phyloP scores from a whole-genome alignment of 192 early-diverging fungal genomes.

The Gamsiella multidivaricata region DNA sequence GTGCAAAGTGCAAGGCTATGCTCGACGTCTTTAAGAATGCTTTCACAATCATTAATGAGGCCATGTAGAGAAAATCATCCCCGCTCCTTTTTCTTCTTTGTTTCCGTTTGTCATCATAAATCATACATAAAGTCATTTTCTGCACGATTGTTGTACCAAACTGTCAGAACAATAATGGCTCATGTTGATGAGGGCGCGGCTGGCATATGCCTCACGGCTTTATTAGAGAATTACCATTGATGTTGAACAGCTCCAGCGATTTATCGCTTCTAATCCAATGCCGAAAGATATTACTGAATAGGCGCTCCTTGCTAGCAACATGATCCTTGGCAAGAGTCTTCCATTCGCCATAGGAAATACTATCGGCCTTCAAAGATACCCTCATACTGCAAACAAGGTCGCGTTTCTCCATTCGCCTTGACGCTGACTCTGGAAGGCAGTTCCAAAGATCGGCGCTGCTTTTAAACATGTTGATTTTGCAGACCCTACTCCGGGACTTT shows the following conservation, averaged over 20 bases:
- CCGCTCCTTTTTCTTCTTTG: slow-evolving; percentile 7
- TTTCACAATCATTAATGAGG: slow-evolving; percentile 74
- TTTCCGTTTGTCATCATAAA: neutral
- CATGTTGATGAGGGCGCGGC: too few species aligned
- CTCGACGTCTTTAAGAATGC: slow-evolving; percentile 83
- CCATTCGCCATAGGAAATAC: slow-evolving; percentile 26
- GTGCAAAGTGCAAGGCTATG: slow-evolving; percentile 80
- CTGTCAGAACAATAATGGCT: too few species aligned
- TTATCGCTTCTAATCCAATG: slow-evolving; percentile 26
- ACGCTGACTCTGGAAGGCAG: neutral
- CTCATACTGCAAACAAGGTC: slow-evolving; percentile 5
- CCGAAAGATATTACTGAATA: slow-evolving; percentile 11
- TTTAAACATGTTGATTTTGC: slow-evolving; percentile 42
- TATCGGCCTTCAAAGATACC: neutral
- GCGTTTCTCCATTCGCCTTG: neutral
- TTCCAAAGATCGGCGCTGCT: slow-evolving; percentile 25
- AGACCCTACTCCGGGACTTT: slow-evolving; percentile 36
- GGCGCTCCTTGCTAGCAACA: neutral
- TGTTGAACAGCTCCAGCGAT: slow-evolving; percentile 23
- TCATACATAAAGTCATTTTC: slow-evolving; percentile 20
- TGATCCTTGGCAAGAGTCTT: slow-evolving; percentile 6
- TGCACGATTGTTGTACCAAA: neutral
- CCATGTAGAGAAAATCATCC: slow-evolving; percentile 50
- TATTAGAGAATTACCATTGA: neutral
- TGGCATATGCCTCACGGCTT: too few species aligned